A percentile compares a stretch with the other conserved stretches of the same genome.
Evolutionary conservation across 2,329 filamentous ascomycete genomes (phyloP).

Genomic region (Periglandula ipomoeae): DNA sequence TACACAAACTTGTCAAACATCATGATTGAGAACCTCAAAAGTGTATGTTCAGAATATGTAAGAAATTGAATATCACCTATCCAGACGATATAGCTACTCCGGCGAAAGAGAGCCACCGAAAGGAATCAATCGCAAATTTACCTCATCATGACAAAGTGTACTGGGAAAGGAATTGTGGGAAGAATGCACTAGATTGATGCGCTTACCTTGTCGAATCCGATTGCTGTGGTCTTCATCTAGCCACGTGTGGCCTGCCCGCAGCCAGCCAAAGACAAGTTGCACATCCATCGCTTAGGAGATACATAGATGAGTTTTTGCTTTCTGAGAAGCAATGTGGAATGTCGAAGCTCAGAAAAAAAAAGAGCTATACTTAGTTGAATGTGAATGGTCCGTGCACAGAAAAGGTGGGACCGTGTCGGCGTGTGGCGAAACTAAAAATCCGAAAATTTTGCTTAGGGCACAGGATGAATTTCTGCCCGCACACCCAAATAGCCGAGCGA

Average conservation of each 20-base stretch:
- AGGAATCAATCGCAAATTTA: constrained; percentile 97
- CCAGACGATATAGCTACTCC: constrained; percentile 71
- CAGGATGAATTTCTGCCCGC: constrained; percentile 30
- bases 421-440: constrained; percentile 20
- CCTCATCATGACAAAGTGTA: constrained; percentile 61
- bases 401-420: background rate
- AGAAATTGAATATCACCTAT: constrained; percentile 83
- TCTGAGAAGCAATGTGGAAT: background rate
- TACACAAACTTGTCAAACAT: background rate
- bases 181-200: background rate
- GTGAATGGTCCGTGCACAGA: constrained; percentile 1
- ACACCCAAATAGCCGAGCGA: constrained; percentile 28
- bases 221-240: background rate
- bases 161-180: constrained; percentile 8
- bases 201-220: constrained; percentile 3
- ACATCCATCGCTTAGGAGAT: too few species aligned
- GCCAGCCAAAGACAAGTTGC: too few species aligned
- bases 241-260: background rate
- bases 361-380: background rate
- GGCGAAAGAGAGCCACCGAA: constrained; percentile 79
- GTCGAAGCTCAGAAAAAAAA: fast-evolving
- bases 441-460: constrained; percentile 32
- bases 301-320: too few species aligned
- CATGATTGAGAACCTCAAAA: constrained; percentile 10
- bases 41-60: constrained; percentile 85